Percentiles rank a stretch among this genome's conserved stretches.
Evolutionary conservation across 1,284 basidiomycete species (phyloP).

Genomic region (Cystobasidiaceae sp.): DNA sequence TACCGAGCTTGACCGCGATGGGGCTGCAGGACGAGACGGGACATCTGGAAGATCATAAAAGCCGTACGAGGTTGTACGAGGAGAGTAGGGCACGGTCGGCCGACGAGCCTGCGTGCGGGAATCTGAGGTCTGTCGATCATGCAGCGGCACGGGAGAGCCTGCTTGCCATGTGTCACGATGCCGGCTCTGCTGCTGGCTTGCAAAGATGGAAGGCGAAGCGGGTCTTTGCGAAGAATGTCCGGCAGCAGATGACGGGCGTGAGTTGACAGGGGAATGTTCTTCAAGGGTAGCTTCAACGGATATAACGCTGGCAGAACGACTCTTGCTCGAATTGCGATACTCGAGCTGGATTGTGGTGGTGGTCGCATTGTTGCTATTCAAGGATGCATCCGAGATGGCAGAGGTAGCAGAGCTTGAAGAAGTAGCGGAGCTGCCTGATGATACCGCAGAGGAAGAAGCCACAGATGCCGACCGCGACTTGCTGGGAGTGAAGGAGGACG

Average conservation of each 20-base stretch:
- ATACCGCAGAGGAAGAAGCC: background rate
- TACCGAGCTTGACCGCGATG: constrained; percentile 3
- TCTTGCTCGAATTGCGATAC: constrained; percentile 20
- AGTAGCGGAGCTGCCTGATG: background rate
- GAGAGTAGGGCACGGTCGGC: too few relatives aligned
- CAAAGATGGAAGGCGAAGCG: constrained; percentile 7
- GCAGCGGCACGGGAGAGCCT: too few relatives aligned
- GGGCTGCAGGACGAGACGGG: background rate
- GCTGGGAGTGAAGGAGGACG: too few relatives aligned
- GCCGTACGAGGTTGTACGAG: background rate
- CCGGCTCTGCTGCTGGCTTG: background rate
- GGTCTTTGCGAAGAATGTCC: background rate
- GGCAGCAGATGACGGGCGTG: constrained; percentile 1
- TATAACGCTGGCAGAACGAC: constrained; percentile 15
- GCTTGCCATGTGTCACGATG: too few relatives aligned
- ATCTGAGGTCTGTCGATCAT: too few relatives aligned
- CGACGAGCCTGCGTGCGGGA: background rate
- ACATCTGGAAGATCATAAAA: constrained; percentile 22
- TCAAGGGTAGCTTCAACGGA: constrained; percentile 9
- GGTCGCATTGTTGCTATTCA: background rate
- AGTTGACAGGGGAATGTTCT: background rate
- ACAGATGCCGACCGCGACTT: background rate
- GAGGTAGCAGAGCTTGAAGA: background rate
- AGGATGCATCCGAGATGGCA: background rate
- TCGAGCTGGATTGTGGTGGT: constrained; percentile 22